Evolutionary conservation across 2,329 filamentous ascomycete species (phyloP).

Genomic region (Cytospora paraplurivora): DNA sequence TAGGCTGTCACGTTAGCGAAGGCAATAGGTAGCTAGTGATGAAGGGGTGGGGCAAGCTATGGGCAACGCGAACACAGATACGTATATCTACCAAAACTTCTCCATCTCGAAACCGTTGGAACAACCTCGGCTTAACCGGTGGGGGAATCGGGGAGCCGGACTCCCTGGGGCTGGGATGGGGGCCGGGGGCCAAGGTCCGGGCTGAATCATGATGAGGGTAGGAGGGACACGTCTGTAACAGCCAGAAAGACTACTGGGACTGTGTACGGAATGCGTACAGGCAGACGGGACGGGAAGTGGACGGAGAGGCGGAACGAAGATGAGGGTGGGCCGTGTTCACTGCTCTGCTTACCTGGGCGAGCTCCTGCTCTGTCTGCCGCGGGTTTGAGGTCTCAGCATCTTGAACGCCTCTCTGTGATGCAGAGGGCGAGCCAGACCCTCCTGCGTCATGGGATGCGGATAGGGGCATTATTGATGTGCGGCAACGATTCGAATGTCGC

Average conservation of each 20-base stretch:
- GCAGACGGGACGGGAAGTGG: background rate
- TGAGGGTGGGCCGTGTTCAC: background rate
- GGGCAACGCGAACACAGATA: conserved; percentile 2
- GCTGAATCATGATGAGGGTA: background rate
- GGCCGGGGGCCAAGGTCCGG: conserved; percentile 4
- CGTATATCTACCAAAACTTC: background rate
- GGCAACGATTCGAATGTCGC: background rate
- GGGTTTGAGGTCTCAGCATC: conserved; percentile 2
- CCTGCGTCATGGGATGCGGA: conserved; percentile 17
- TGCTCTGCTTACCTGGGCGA: conserved; percentile 24
- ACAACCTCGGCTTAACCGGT: background rate
- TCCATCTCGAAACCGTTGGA: background rate
- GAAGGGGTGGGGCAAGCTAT: background rate
- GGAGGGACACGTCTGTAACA: background rate
- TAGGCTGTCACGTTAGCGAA: conserved; percentile 33
- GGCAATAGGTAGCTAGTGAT: conserved; percentile 6
- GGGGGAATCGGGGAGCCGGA: background rate
- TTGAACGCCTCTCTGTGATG: conserved; percentile 5
- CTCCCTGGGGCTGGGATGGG: background rate
- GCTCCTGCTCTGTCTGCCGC: conserved; percentile 24
- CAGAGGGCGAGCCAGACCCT: conserved; percentile 8
- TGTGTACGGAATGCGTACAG: conserved; percentile 5
- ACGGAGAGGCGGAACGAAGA: background rate
- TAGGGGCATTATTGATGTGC: background rate
- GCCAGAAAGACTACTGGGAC: conserved; percentile 1